phyloP scores from a whole-genome alignment of 1,284 basidiomycete species.

The Ceratobasidium papillatum region DNA sequence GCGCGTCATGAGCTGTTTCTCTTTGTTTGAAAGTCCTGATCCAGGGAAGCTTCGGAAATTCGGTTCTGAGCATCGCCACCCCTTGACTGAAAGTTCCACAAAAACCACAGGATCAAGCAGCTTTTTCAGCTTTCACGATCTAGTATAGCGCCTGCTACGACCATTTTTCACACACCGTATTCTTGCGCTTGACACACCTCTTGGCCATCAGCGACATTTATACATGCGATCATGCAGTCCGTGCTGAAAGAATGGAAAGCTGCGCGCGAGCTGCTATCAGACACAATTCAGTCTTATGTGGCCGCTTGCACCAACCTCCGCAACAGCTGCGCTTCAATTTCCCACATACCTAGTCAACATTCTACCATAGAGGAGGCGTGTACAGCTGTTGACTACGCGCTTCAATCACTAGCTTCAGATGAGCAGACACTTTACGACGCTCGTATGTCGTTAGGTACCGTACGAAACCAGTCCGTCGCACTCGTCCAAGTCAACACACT shows the following conservation, averaged over 20 bases:
- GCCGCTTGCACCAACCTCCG: neutral
- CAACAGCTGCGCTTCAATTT: neutral
- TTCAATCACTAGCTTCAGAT: neutral
- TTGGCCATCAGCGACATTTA: too few species aligned
- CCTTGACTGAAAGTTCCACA: too few species aligned
- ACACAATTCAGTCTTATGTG: neutral
- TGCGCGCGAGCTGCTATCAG: neutral
- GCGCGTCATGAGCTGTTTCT: conserved; percentile 8
- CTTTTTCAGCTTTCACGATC: too few species aligned
- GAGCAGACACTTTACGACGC: neutral
- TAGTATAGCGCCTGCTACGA: too few species aligned
- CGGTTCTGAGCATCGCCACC: too few species aligned
- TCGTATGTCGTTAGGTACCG: neutral
- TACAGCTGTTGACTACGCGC: neutral
- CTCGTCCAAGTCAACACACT: neutral
- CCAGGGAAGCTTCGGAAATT: neutral
- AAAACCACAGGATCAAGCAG: too few species aligned
- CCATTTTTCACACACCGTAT: too few species aligned
- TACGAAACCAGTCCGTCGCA: neutral
- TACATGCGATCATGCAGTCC: neutral
- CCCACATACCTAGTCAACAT: neutral
- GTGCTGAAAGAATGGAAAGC: neutral
- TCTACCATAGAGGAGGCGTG: neutral
- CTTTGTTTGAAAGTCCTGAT: neutral
- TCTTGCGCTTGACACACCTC: too few species aligned